Evolutionary conservation across 2,329 filamentous ascomycete genomes (phyloP), one percentile per base, ranked within the genome.

Genomic region (Fusarium irregulare): DNA sequence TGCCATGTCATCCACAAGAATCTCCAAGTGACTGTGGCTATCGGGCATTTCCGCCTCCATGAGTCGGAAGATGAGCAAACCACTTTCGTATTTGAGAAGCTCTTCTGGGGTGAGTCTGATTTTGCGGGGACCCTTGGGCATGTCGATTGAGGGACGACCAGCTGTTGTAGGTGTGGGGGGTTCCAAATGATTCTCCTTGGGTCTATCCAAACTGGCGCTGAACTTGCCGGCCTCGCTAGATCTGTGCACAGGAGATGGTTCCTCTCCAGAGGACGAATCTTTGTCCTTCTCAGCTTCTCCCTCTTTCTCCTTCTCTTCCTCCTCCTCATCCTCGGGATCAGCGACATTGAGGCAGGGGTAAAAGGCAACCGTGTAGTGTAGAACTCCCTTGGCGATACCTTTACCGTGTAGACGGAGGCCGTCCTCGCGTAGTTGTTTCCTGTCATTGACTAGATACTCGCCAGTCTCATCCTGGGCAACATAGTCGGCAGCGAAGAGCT

Each of bases 1-100:
- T 32, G 93, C 88, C 87, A 96, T 94, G 78, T 99, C 96, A 79
- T 99, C 96, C 79, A 98, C 96, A 68, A 95, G 84, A 10, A 99
- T 88, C 79, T 99, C 94, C 23, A 99, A 84, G 66, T 93, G 91
- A 30, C 89, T 91, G 71, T 94, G 88, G 55, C 85, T 88, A 69
- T 92, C 89, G 1, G 93, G 88, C 77, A 99, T 87, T 58, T 98
- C 92, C 25, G 91, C 94, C 66, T 98, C 94, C 78, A 98, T 89
- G 60, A 99, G 88, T 77, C 94, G 95, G 87, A 99, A 98, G 58
- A 99, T 92, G 68, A 99, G 86, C 60, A 99, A 87, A 70, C 96
- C 96, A 60, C 93, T 96, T 82, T 98, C 94, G 77, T 98, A 91
- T 76, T 92, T 89, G 73, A 91, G 82, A 21, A 99, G 86, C 77